Evolutionary conservation across 2,329 filamentous ascomycete species (phyloP).

Genomic region (Ceratocystis cubensis): DNA sequence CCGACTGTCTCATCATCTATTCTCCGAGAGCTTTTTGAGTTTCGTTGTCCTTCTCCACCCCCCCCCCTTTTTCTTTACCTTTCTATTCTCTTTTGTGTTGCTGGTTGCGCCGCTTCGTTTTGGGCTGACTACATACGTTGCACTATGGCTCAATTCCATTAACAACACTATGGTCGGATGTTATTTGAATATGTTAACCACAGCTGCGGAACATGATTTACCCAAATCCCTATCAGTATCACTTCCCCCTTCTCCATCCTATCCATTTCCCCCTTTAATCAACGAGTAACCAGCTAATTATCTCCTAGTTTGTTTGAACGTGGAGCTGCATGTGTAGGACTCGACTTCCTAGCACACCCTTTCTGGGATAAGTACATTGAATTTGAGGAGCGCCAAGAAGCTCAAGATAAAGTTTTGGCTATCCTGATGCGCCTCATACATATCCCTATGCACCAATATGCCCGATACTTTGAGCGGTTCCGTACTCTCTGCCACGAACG

Average conservation of each 20-base stretch:
- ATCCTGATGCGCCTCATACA: slow-evolving; percentile 72
- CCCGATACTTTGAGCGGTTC: slow-evolving; percentile 86
- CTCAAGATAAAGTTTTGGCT: slow-evolving; percentile 69
- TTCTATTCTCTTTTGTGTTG: slow-evolving; percentile 17
- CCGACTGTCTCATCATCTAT: not conserved
- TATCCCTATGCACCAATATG: slow-evolving; percentile 92
- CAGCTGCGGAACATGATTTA: slow-evolving; percentile 16
- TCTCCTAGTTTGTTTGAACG: slow-evolving; percentile 79
- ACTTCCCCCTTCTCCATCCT: slow-evolving; percentile 25
- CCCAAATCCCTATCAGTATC: slow-evolving; percentile 20
- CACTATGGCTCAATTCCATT: slow-evolving; percentile 15
- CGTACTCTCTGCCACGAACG: slow-evolving; percentile 60
- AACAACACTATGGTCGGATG: slow-evolving; percentile 4
- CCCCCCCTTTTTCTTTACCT: slow-evolving; percentile 26
- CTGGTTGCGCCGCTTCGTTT: slow-evolving; percentile 1
- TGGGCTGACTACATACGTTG: slow-evolving; percentile 18
- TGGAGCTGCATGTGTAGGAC: slow-evolving; percentile 67
- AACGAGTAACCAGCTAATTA: slow-evolving; percentile 4
- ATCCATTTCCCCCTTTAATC: slow-evolving; percentile 25
- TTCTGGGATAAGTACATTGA: slow-evolving; percentile 99
- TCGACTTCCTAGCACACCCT: slow-evolving; percentile 87
- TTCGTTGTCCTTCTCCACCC: slow-evolving; percentile 48
- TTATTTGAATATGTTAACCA: slow-evolving; percentile 9
- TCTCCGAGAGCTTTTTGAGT: slow-evolving; percentile 23
- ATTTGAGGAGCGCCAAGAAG: slow-evolving; percentile 83